A percentile compares a stretch with the other conserved stretches of the same genome.
These are phyloP conservation scores for Kandelia obovata DNA, from an alignment of 345 rosid genomes.

Conservation along the genomic window DNA sequence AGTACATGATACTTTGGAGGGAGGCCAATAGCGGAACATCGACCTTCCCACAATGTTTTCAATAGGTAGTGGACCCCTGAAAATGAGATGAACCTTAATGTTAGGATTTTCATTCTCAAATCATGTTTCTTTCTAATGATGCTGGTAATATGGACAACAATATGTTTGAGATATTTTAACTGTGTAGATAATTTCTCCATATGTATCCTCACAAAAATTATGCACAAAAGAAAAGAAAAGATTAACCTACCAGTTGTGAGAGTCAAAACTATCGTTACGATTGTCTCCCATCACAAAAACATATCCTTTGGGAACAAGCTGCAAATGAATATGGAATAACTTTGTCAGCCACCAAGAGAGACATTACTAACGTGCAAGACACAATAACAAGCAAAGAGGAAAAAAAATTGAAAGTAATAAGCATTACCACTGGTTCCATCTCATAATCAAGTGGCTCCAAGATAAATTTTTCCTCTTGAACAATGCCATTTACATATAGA, in stretches of 20 bases:
- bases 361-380: not conserved
- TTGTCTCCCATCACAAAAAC: conserved; percentile 96
- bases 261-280: conserved; percentile 86
- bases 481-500: conserved; percentile 60
- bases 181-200: conserved; percentile 24
- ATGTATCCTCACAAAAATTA: not conserved
- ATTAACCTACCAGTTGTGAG: conserved; percentile 72
- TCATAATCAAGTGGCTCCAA: conserved; percentile 68
- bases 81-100: not conserved
- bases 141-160: conserved; percentile 64
- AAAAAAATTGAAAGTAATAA: not conserved
- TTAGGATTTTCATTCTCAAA: too few relatives aligned
- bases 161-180: conserved; percentile 42
- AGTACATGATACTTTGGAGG: conserved; percentile 52
- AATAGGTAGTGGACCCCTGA: conserved; percentile 46
- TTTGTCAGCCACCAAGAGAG: not conserved
- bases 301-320: conserved; percentile 79
- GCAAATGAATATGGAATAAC: conserved; percentile 20
- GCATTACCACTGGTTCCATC: conserved; percentile 1
- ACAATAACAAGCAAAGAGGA: not conserved
- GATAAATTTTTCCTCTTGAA: conserved; percentile 63
- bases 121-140: conserved; percentile 42
- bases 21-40: conserved; percentile 46
- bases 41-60: conserved; percentile 41
- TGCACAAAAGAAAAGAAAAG: not conserved